phyloP scores from a whole-genome alignment of 2,329 filamentous ascomycete genomes.

The Fusarium sp. region DNA sequence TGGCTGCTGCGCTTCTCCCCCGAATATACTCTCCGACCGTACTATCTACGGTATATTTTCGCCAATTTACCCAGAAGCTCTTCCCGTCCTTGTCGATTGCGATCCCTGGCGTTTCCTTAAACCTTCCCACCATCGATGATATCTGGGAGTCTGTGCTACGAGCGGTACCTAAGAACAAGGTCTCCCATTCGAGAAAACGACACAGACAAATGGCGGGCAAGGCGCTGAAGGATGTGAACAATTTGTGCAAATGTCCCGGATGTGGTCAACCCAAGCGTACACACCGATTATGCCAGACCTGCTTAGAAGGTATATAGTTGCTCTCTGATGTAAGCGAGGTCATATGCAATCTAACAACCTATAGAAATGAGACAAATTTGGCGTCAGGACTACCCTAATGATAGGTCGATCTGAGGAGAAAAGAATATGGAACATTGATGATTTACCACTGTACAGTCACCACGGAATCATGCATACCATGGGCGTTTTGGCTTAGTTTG shows the following conservation, averaged over 20 bases:
- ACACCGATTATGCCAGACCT: conserved; percentile 88
- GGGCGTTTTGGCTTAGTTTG: conserved; percentile 46
- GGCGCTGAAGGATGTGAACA: conserved; percentile 88
- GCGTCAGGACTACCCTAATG: conserved; percentile 50
- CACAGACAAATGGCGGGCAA: conserved; percentile 96
- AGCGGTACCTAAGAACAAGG: conserved; percentile 98
- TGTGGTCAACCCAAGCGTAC: conserved; percentile 90
- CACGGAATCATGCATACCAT: conserved; percentile 45
- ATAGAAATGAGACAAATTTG: conserved; percentile 59
- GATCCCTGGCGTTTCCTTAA: conserved; percentile 67
- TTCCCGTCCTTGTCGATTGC: conserved; percentile 65
- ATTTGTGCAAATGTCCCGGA: conserved; percentile 86
- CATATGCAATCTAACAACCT: conserved; percentile 14
- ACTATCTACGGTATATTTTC: conserved; percentile 55
- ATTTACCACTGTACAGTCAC: conserved; percentile 45
- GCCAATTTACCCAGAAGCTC: conserved; percentile 57
- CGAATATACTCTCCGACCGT: conserved; percentile 57
- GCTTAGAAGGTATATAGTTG: conserved; percentile 74
- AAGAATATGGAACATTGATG: conserved; percentile 22
- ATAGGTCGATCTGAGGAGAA: conserved; percentile 45
- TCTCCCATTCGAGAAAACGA: conserved; percentile 94
- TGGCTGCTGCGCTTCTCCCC: conserved; percentile 67
- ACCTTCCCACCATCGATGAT: conserved; percentile 69
- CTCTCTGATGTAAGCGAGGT: background rate
- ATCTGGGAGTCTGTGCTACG: conserved; percentile 93